These are phyloP conservation scores for Fagopyrum esculentum DNA, from an alignment of 148 eudicot species.

Conservation along the genomic window DNA sequence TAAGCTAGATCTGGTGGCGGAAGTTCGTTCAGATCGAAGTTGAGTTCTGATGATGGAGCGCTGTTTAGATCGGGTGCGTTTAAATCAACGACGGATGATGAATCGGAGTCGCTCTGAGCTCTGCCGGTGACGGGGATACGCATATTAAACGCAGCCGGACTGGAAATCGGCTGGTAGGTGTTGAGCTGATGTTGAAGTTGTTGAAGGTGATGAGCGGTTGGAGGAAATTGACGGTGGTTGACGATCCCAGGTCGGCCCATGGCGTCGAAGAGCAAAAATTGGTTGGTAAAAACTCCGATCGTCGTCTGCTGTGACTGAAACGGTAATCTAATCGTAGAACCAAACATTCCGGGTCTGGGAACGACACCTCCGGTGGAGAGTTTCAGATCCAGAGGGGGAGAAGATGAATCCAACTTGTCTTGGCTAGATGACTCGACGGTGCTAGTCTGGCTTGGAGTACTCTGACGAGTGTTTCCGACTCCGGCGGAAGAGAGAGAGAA, in stretches of 20 bases:
- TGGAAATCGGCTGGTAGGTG: background rate
- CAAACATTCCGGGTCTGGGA: slow-evolving; percentile 10
- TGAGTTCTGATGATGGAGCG: background rate
- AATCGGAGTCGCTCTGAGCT: slow-evolving; percentile 26
- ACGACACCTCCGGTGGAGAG: slow-evolving; percentile 12
- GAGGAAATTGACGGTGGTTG: slow-evolving; percentile 6
- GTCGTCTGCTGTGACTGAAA: background rate
- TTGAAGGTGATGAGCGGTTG: background rate
- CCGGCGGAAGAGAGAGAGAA: slow-evolving; percentile 18
- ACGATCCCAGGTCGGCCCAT: slow-evolving; percentile 11
- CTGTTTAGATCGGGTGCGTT: slow-evolving; percentile 7
- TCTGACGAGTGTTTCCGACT: background rate
- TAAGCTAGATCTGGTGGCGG: slow-evolving; percentile 23
- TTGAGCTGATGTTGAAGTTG: slow-evolving; percentile 4
- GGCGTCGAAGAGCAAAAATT: slow-evolving; percentile 14
- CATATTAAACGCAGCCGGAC: background rate
- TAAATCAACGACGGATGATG: slow-evolving; percentile 24
- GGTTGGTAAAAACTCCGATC: slow-evolving; percentile 5
- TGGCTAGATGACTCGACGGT: slow-evolving; percentile 27
- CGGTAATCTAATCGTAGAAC: slow-evolving; percentile 6
- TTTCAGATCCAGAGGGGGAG: slow-evolving; percentile 22
- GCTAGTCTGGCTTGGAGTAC: slow-evolving; percentile 31
- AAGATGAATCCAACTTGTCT: slow-evolving; percentile 13
- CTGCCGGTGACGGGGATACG: slow-evolving; percentile 11
- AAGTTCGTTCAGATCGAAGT: slow-evolving; percentile 25